Evolutionary conservation across 2,329 filamentous ascomycete species (phyloP), one percentile per base, ranked within the genome.

Genomic region (Verticillium tricorpus): DNA sequence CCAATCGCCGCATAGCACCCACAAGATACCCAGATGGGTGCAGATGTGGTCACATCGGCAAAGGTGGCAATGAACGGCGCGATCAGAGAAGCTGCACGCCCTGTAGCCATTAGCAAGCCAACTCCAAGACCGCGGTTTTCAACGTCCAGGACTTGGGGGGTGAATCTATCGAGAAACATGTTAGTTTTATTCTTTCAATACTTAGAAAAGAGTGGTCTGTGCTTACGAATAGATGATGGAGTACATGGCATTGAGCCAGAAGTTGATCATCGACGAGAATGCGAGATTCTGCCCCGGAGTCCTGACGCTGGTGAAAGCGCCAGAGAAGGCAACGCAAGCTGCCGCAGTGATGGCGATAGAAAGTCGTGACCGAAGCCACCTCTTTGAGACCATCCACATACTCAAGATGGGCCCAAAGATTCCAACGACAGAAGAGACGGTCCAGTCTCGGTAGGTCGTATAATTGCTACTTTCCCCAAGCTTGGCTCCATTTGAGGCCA

Each of bases 11-110:
- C 56, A 54, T 64, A 69, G 35, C 65, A 67, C 2, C 64, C 65
- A 19, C 67, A 69, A 7, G 65, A 64, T 28, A 68, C 65, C 64
- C 65, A 69, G 25, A 69, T 65, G 2, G 66, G 65, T 5, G 65
- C 67, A 17, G 66, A 66, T 0, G 64, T 64, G 1, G 66, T 68
- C 0, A 67, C 67, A 61, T 69, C 67, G 15, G 62, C 63, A 60
- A 67, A 69, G 1, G 66, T 69, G 11, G 66, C 66, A 32, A 67
- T 67, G 52, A 68, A 68, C 5, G 66, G 67, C 5, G 65, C 63
- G 45, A 58, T 61, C 2, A 69, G 62, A n/a, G 67, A 69, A 9
- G 67, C 59, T 19, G 64, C 22, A 32, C 65, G 61, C 3, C 67
- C 65, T 15, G 62, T 45, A 22, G 65, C 67, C 64, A 69, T 66